phyloP scores from a whole-genome alignment of 129 eudicot species.

The Kitagawia praeruptora region DNA sequence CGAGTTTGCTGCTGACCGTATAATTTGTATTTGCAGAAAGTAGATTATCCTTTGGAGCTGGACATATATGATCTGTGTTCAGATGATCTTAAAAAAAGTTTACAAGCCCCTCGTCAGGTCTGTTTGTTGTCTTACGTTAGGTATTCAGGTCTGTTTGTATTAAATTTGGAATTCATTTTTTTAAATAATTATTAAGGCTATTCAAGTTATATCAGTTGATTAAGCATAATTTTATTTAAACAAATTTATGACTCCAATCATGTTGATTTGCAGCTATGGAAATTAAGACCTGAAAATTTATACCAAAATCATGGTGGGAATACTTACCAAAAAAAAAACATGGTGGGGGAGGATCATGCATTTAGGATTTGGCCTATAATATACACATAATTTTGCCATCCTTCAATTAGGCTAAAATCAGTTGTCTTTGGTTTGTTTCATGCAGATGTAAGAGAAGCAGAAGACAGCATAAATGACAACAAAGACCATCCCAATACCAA shows the following conservation, averaged over 20 bases:
- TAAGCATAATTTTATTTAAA: neutral
- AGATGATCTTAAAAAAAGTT: no score
- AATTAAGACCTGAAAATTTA: no score
- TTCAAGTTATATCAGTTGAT: neutral
- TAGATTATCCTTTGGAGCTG: conserved; percentile 91
- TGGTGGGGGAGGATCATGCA: neutral
- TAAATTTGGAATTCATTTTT: no score
- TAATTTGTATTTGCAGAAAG: conserved; percentile 52
- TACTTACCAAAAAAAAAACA: no score
- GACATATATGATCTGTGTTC: conserved; percentile 93
- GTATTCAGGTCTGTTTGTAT: no score
- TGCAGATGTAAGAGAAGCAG: conserved; percentile 25
- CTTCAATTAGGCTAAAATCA: neutral
- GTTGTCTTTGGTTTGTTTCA: conserved; percentile 11
- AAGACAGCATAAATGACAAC: no score
- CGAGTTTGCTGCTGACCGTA: neutral
- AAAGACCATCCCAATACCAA: no score
- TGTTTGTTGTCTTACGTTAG: no score
- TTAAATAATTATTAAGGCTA: no score
- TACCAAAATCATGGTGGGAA: neutral
- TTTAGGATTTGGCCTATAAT: neutral
- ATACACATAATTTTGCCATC: neutral
- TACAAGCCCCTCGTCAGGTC: no score
- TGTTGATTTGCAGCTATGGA: neutral
- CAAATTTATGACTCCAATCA: neutral